phyloP scores from a whole-genome alignment of 2,329 filamentous ascomycete species.

The Neospermospora avenae region DNA sequence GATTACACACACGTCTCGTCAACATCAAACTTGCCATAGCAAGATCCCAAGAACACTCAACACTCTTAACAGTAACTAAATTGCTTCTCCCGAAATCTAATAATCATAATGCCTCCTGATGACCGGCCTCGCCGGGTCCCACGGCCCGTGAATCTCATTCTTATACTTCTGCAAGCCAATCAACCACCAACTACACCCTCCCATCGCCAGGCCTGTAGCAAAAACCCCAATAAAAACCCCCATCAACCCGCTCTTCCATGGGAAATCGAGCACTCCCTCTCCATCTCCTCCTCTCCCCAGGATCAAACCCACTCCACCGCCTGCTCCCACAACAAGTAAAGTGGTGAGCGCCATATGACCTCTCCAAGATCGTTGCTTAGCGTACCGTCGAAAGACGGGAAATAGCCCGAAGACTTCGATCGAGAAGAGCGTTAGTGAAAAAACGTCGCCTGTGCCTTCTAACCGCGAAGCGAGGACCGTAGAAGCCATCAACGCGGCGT shows the following conservation, averaged over 20 bases:
- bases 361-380: slow-evolving; percentile 75
- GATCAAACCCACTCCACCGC: slow-evolving; percentile 69
- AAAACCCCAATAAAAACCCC: slow-evolving; percentile 76
- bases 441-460: slow-evolving; percentile 88
- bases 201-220: slow-evolving; percentile 75
- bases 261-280: slow-evolving; percentile 48
- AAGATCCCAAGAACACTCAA: no score
- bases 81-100: no score
- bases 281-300: slow-evolving; percentile 49
- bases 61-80: no score
- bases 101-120: slow-evolving; percentile 57
- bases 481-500: slow-evolving; percentile 93
- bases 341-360: slow-evolving; percentile 77
- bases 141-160: slow-evolving; percentile 96
- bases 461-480: slow-evolving; percentile 90
- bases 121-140: slow-evolving; percentile 90
- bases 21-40: no score
- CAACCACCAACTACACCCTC: slow-evolving; percentile 95
- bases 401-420: slow-evolving; percentile 98
- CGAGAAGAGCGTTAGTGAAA: slow-evolving; percentile 89
- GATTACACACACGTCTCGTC: no score
- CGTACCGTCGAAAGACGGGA: slow-evolving; percentile 91
- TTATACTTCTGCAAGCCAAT: slow-evolving; percentile 98
- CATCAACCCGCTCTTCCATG: slow-evolving; percentile 39
- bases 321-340: slow-evolving; percentile 73